A percentile compares a stretch with the other conserved stretches of the same genome.
phyloP scores from a whole-genome alignment of 345 rosid species.

The Ceriops zippeliana region DNA sequence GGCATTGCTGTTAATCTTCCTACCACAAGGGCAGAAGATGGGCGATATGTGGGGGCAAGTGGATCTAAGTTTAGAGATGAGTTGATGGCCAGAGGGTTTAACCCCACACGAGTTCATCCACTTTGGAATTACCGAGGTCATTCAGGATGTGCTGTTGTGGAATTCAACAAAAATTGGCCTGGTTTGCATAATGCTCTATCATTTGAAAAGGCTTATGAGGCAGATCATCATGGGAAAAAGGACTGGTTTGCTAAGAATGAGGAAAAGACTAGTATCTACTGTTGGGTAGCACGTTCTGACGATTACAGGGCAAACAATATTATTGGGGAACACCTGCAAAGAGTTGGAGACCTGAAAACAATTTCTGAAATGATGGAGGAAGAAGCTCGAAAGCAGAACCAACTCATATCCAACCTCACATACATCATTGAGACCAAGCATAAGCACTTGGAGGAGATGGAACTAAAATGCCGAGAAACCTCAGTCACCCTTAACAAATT shows the following conservation, averaged over 20 bases:
- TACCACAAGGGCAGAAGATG: constrained; percentile 55
- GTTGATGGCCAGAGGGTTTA: constrained; percentile 67
- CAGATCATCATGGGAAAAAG: constrained; percentile 70
- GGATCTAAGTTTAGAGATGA: constrained; percentile 87
- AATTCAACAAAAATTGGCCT: constrained; percentile 86
- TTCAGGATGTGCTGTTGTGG: constrained; percentile 82
- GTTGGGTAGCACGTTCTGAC: constrained; percentile 90
- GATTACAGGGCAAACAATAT: constrained; percentile 63
- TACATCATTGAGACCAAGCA: constrained; percentile 49
- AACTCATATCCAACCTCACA: constrained; percentile 56
- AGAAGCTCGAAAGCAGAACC: constrained; percentile 78
- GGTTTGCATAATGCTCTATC: constrained; percentile 86
- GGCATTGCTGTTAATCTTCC: constrained; percentile 86
- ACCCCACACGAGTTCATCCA: constrained; percentile 75
- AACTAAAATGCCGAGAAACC: constrained; percentile 55
- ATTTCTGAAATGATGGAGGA: constrained; percentile 74
- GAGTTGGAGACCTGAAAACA: constrained; percentile 71
- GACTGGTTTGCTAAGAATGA: constrained; percentile 50
- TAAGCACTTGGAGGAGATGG: constrained; percentile 51
- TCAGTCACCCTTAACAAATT: constrained; percentile 35
- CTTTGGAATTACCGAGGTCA: constrained; percentile 85
- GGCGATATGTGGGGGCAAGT: constrained; percentile 68
- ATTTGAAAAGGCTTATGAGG: constrained; percentile 82
- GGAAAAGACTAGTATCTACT: constrained; percentile 60
- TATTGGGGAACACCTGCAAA: constrained; percentile 71